Evolutionary conservation across 2,329 filamentous ascomycete genomes (phyloP).

Genomic region (Talaromyces sp.): DNA sequence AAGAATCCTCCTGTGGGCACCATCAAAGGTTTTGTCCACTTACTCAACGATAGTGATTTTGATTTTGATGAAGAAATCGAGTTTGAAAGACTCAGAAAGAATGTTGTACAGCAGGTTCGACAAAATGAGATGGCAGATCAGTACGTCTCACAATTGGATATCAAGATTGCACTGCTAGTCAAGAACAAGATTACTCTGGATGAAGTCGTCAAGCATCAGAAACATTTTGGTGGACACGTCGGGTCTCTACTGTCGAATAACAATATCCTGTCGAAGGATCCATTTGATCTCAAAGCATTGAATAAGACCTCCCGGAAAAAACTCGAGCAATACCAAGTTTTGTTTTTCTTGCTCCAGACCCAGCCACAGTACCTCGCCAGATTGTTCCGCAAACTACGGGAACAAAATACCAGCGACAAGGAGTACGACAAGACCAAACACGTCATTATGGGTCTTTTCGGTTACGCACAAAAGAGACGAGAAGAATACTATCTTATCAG

Average conservation of each 20-base stretch:
- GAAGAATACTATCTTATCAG: constrained; percentile 97
- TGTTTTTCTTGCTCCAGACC: constrained; percentile 96
- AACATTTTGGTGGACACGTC: constrained; percentile 87
- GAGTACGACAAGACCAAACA: constrained; percentile 91
- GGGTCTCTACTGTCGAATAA: constrained; percentile 81
- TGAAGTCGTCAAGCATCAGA: constrained; percentile 94
- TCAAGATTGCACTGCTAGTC: constrained; percentile 96
- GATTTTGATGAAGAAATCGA: constrained; percentile 99
- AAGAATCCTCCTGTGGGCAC: constrained; percentile 96
- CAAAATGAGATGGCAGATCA: constrained; percentile 97
- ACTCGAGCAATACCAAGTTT: constrained; percentile 92
- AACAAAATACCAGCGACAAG: constrained; percentile 81
- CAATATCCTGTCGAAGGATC: constrained; percentile 83
- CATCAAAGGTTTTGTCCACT: constrained; percentile 95
- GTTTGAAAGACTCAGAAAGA: constrained; percentile 90
- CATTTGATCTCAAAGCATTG: constrained; percentile 92
- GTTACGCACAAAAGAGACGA: constrained; percentile 91
- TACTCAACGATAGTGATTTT: constrained; percentile 96
- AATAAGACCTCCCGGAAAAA: constrained; percentile 97
- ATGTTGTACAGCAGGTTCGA: constrained; percentile 92
- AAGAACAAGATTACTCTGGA: constrained; percentile 99
- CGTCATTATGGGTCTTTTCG: constrained; percentile 93
- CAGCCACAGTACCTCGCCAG: constrained; percentile 92
- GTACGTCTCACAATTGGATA: constrained; percentile 96
- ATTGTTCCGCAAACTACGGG: constrained; percentile 78